Evolutionary conservation across 345 rosid genomes (phyloP).

Genomic region (Stellera chamaejasme): DNA sequence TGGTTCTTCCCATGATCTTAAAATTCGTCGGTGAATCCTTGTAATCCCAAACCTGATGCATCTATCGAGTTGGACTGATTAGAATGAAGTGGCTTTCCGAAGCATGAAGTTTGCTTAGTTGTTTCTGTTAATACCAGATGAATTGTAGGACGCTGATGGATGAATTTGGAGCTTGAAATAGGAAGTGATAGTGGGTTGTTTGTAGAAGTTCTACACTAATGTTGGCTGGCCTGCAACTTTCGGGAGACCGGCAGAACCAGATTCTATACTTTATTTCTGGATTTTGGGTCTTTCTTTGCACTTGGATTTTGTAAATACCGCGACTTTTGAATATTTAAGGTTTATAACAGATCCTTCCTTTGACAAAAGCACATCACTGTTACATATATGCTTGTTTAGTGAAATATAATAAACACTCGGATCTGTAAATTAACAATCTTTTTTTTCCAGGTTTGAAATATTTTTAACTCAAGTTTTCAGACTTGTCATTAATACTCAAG

Average conservation of each 20-base stretch:
- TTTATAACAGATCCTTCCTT: no score
- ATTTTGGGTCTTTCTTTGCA: slow-evolving; percentile 2
- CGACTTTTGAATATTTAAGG: no score
- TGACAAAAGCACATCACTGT: no score
- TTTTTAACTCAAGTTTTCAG: no score
- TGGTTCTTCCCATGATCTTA: slow-evolving; percentile 74
- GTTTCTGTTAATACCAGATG: slow-evolving; percentile 7
- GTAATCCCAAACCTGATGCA: not conserved
- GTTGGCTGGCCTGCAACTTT: slow-evolving; percentile 12
- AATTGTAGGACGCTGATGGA: slow-evolving; percentile 11
- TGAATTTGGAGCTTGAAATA: slow-evolving; percentile 7
- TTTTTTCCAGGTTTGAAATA: no score
- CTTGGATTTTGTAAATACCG: slow-evolving; percentile 16
- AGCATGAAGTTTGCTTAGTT: slow-evolving; percentile 7
- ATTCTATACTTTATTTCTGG: not conserved
- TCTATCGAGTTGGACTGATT: not conserved
- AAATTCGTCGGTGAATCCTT: not conserved
- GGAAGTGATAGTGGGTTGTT: not conserved
- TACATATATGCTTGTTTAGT: no score
- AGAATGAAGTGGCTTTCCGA: not conserved
- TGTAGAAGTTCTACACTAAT: not conserved
- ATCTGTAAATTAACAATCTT: no score
- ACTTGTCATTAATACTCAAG: no score
- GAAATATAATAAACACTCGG: no score
- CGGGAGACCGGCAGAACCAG: slow-evolving; percentile 3